Base-by-base conservation (phyloP, 441 rosid genomes). In the Gossypium aridum region DNA sequence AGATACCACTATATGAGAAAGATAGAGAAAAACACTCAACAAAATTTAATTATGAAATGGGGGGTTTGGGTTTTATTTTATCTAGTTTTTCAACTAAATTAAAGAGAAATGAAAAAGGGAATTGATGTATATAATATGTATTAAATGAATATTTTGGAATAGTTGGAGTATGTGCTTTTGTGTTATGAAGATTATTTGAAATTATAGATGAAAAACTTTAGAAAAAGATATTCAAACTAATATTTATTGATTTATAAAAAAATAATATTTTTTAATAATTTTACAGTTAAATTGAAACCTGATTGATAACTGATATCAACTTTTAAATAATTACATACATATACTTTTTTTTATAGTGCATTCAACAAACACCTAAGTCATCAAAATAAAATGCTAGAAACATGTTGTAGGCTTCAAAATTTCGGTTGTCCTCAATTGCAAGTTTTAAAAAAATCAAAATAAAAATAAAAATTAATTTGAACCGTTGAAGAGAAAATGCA, bases 331-430 rank as follows among this genome's bases (percentile, higher is more conserved):
- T 31, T 31, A 5, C 7, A 5, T 5, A 5, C 6, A 0, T 5
- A 31, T 31, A 31, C 7, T 5, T n/a, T 51, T n/a, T 4, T 13
- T 3, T 17, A 51, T 51, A 4, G 7, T 51, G 9, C 9, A 54
- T 28, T 10, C 49, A 20, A 5, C 53, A 31, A 47, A 13, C 43
- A 43, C 16, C 55, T 23, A 78, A 59, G 74, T 73, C 8, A 2
- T 70, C 68, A 70, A 70, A 70, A 75, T 37, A 75, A 78, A 78
- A 70, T 61, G 77, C 57, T 34, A 67, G 45, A 70, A 51, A 17
- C 73, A 51, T 70, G 60, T 70, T 53, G 4, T 56, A 9, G 5
- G 9, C 17, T 5, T 51, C n/a, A n/a, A 53, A 68, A 4, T 26
- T 70, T 70, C 53, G 73, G 73, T 54, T 23, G n/a, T 34, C 25